Conservation (phyloP, 176 grass and related monocot genomes). For the Puya raimondii region DNA sequence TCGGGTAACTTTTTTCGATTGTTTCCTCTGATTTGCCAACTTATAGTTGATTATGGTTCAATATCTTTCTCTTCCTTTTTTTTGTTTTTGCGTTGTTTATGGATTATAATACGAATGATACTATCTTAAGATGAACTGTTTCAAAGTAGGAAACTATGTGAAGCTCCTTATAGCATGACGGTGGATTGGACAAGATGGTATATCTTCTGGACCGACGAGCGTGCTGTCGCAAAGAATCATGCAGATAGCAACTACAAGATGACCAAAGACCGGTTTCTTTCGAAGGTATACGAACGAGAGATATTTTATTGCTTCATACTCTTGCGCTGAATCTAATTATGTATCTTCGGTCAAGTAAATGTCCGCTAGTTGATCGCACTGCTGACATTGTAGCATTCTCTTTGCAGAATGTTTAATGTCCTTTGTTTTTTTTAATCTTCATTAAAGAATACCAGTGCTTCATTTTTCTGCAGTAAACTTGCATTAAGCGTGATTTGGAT, state of each 20-base stretch:
- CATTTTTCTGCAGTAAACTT: too few species aligned
- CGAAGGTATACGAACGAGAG: conserved; percentile 51
- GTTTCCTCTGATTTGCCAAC: not conserved
- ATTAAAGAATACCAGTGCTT: too few species aligned
- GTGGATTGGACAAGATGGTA: conserved; percentile 99
- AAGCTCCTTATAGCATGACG: conserved; percentile 83
- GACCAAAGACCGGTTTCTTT: conserved; percentile 80
- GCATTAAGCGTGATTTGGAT: too few species aligned
- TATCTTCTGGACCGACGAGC: conserved; percentile 89
- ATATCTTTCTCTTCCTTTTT: not conserved
- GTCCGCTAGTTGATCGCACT: too few species aligned
- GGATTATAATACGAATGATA: too few species aligned
- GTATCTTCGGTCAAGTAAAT: not conserved
- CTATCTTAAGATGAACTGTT: conserved; percentile 13
- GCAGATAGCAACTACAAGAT: conserved; percentile 89
- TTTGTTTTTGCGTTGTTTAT: not conserved
- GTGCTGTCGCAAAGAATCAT: conserved; percentile 91
- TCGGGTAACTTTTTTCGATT: conserved; percentile 47
- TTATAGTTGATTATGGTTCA: too few species aligned
- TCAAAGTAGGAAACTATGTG: conserved; percentile 76
- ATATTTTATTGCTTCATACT: conserved; percentile 1
- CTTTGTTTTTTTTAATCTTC: too few species aligned
- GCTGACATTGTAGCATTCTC: too few species aligned
- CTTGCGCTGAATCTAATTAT: not conserved
- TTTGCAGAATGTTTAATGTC: too few species aligned